phyloP scores from a whole-genome alignment of 2,329 filamentous ascomycete genomes.

The Trichoderma hamatum region DNA sequence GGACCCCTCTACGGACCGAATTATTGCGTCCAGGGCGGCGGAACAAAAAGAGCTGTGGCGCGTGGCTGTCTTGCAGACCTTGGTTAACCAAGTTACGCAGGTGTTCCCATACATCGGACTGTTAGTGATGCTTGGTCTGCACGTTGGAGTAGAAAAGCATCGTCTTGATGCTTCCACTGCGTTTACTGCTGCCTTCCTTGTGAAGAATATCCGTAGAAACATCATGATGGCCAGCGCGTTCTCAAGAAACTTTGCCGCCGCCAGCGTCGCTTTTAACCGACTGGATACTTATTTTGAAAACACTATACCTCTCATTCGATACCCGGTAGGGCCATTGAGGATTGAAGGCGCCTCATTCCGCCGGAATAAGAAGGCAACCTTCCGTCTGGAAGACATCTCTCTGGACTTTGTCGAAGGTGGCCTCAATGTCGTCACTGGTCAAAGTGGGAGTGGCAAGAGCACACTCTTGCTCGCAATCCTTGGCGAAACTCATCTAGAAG shows the following conservation, averaged over 20 bases:
- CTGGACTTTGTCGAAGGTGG: conserved; percentile 57
- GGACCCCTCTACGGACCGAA: conserved; percentile 53
- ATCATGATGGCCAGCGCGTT: conserved; percentile 54
- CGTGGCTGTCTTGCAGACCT: conserved; percentile 51
- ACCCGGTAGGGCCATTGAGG: conserved; percentile 53
- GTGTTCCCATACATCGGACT: conserved; percentile 56
- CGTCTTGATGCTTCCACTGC: conserved; percentile 59
- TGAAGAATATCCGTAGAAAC: conserved; percentile 57
- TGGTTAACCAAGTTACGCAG: conserved; percentile 54
- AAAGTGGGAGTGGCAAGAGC: conserved; percentile 61
- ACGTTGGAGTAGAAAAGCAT: conserved; percentile 52
- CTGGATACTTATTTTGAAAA: conserved; percentile 59
- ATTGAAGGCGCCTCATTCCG: conserved; percentile 53
- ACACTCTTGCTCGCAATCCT: conserved; percentile 58
- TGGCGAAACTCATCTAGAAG: conserved; percentile 56
- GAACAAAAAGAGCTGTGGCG: conserved; percentile 60
- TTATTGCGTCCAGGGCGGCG: conserved; percentile 51
- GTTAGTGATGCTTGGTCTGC: conserved; percentile 57
- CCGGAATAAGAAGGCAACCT: conserved; percentile 54
- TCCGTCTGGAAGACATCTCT: conserved; percentile 52
- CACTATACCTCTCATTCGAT: conserved; percentile 51
- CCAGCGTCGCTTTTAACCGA: conserved; percentile 51
- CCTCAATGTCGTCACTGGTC: conserved; percentile 57
- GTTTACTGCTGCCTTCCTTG: conserved; percentile 59
- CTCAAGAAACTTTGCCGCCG: conserved; percentile 41